Evolutionary conservation across 371 early-diverging fungal species (phyloP), one percentile per base, ranked within the genome.

Genomic region (Umbelopsis sp.): DNA sequence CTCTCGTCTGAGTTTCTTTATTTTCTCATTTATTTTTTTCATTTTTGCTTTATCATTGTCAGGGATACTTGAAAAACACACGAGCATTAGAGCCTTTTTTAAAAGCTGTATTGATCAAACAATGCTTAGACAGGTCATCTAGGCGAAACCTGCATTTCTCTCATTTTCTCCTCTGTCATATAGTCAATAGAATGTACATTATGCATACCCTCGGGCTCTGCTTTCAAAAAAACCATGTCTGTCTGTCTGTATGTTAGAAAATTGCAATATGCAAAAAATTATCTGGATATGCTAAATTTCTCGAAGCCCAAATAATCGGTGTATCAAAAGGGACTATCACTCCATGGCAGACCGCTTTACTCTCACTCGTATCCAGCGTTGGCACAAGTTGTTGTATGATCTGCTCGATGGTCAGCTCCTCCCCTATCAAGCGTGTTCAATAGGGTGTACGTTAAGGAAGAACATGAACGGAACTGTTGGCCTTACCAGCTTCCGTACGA

Each of bases 261-360:
- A 57, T 38, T 35, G 57, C 32, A 63, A 92, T 69, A 76, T 92
- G 93, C 52, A 92, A 70, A 73, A 92, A 92, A 69, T 89, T 89
- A 72, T 92, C 93, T 9, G 91, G 84, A 77, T 86, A 90, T 5
- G 87, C 83, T 44, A 90, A 74, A 69, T 91, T 86, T 50, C 83
- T 85, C 64, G 87, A 85, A 20, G 88, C 85, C 91, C 90, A 91
- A 50, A 80, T 66, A 29, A 90, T 81, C 9, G 91, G 89, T 20
- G 85, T 87, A 41, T 87, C 86, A 50, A 85, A 69, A 32, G 84
- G 87, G 25, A 89, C 65, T 45, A 67, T 69, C 45, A 90, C 72
- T 14, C 92, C 90, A 69, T 91, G 92, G 29, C 84, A 72, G 44
- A 89, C 72, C 32, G 80, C 76, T 50, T 73, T 70, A 6, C 22